These are phyloP conservation scores for Solidago caesia DNA, from an alignment of 129 eudicot species.

Conservation along the genomic window DNA sequence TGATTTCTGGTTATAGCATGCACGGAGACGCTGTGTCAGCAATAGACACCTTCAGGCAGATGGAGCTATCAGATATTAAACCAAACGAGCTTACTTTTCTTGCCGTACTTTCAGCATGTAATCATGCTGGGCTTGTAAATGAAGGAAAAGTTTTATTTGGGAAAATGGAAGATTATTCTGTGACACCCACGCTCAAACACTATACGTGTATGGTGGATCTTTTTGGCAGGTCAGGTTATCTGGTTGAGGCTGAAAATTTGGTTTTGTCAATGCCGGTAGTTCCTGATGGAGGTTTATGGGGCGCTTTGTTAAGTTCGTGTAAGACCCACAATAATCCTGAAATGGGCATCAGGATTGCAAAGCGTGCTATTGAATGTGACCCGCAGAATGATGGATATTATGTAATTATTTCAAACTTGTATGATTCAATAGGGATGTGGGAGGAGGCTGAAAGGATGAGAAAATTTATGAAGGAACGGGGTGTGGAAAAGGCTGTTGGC, in stretches of 20 bases:
- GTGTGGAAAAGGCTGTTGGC: conserved; percentile 61
- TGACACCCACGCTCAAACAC: conserved; percentile 69
- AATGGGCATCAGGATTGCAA: conserved; percentile 72
- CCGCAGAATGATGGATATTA: conserved; percentile 89
- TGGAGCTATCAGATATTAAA: conserved; percentile 48
- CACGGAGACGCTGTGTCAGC: conserved; percentile 77
- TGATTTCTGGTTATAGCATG: conserved; percentile 81
- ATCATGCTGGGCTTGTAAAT: conserved; percentile 70
- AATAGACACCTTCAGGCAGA: conserved; percentile 43
- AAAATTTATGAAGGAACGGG: conserved; percentile 54
- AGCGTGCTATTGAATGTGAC: conserved; percentile 68
- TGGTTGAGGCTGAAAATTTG: conserved; percentile 71
- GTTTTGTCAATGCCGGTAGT: conserved; percentile 65
- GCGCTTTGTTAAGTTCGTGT: conserved; percentile 77
- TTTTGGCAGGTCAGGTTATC: conserved; percentile 67
- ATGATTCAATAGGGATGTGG: conserved; percentile 65
- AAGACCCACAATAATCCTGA: conserved; percentile 61
- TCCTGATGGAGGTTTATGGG: conserved; percentile 93
- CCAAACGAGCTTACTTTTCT: conserved; percentile 84
- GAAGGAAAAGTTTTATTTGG: conserved; percentile 60
- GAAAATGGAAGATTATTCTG: conserved; percentile 58
- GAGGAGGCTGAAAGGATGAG: conserved; percentile 65
- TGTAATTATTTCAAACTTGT: conserved; percentile 52
- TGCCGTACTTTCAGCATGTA: conserved; percentile 73
- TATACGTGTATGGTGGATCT: conserved; percentile 87